phyloP scores from a whole-genome alignment of 1,139 yeast species.

The Geotrichum carabidarum region DNA sequence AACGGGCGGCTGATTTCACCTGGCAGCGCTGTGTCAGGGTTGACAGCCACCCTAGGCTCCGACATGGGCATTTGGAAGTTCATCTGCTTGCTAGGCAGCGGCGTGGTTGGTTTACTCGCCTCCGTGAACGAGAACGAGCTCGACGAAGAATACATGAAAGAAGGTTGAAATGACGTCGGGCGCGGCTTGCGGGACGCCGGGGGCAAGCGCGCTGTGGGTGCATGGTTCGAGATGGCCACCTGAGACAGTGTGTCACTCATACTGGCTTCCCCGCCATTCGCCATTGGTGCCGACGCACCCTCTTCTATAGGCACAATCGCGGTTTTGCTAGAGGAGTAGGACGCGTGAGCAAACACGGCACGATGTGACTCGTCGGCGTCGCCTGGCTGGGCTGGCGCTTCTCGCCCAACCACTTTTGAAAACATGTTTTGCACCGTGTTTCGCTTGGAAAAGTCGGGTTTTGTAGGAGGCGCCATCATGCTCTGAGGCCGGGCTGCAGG shows the following conservation, averaged over 20 bases:
- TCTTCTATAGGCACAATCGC: slow-evolving; percentile 15
- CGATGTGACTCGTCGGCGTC: slow-evolving; percentile 14
- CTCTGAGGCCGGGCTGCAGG: background rate
- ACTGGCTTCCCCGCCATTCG: background rate
- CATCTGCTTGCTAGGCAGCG: slow-evolving; percentile 2
- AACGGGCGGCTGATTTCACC: slow-evolving; percentile 37
- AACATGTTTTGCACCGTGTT: slow-evolving; percentile 31
- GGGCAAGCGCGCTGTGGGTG: slow-evolving; percentile 26
- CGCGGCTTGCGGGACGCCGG: slow-evolving; percentile 36
- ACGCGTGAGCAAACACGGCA: slow-evolving; percentile 23
- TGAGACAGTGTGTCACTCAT: slow-evolving; percentile 5
- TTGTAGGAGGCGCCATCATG: background rate
- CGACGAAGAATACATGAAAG: slow-evolving; percentile 20
- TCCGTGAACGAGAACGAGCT: slow-evolving; percentile 15
- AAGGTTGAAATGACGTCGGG: slow-evolving; percentile 39
- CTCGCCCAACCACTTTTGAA: slow-evolving; percentile 24
- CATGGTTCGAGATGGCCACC: slow-evolving; percentile 5
- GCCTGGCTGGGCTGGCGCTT: slow-evolving; percentile 10
- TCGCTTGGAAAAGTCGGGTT: slow-evolving; percentile 24
- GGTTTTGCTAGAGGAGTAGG: slow-evolving; percentile 21
- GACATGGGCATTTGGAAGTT: slow-evolving; percentile 30
- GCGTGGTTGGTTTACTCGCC: slow-evolving; percentile 14
- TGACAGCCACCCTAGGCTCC: slow-evolving; percentile 36
- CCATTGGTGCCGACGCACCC: background rate
- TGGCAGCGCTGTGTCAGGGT: slow-evolving; percentile 35